phyloP scores from a whole-genome alignment of 768 basidiomycete genomes.

The Pleurotus giganteus region DNA sequence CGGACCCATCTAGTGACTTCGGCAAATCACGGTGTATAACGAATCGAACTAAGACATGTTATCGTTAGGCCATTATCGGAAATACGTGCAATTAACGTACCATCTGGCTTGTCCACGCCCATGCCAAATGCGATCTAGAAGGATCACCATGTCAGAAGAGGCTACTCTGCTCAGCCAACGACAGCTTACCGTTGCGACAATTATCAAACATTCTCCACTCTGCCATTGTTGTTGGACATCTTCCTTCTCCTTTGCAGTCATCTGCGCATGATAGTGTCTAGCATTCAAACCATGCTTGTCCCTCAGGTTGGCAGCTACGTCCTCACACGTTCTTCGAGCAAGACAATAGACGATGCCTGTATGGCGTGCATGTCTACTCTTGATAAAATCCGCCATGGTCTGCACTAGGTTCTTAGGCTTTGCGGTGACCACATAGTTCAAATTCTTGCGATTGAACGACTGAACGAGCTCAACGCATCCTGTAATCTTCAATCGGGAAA shows the following conservation, averaged over 20 bases:
- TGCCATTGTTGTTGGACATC: conserved; percentile 73
- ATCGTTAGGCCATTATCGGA: not conserved
- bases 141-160: not conserved
- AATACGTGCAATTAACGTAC: conserved; percentile 31
- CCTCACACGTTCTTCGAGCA: conserved; percentile 73
- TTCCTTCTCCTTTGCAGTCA: conserved; percentile 62
- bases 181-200: conserved; percentile 83
- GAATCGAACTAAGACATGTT: conserved; percentile 62
- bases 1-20: conserved; percentile 79
- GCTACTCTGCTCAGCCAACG: not conserved
- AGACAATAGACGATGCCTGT: conserved; percentile 87
- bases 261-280: conserved; percentile 83
- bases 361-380: conserved; percentile 48
- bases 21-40: conserved; percentile 89
- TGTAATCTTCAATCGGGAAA: conserved; percentile 60
- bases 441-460: conserved; percentile 94
- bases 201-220: conserved; percentile 65
- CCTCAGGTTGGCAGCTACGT: conserved; percentile 67
- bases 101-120: conserved; percentile 89
- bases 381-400: conserved; percentile 71
- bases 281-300: conserved; percentile 56
- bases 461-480: conserved; percentile 63
- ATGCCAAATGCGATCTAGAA: conserved; percentile 91
- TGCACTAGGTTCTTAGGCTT: conserved; percentile 39
- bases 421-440: conserved; percentile 65